A percentile compares a stretch with the other conserved stretches of the same genome.
phyloP scores from a whole-genome alignment of 2,329 filamentous ascomycete genomes.

The Teratosphaeriaceae sp. region DNA sequence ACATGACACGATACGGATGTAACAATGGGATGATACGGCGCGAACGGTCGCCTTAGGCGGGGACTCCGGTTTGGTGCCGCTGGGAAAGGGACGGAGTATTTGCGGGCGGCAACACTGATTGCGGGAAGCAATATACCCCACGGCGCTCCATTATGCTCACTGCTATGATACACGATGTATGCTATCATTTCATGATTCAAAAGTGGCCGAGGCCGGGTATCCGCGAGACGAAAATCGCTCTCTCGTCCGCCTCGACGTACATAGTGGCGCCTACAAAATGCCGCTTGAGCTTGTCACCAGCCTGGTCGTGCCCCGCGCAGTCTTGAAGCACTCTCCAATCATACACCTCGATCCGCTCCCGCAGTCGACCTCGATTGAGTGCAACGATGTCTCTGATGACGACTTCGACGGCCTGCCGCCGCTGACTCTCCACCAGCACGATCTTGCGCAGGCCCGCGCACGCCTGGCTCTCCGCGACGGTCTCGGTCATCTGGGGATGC shows the following conservation, averaged over 20 bases:
- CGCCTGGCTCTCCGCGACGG: conserved; percentile 27
- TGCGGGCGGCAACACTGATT: too few relatives aligned
- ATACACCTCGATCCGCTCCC: conserved; percentile 24
- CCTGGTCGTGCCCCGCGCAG: conserved; percentile 14
- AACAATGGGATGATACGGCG: not conserved
- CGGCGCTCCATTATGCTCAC: too few relatives aligned
- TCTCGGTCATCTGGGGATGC: conserved; percentile 12
- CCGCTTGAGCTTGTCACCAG: conserved; percentile 7
- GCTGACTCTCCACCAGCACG: conserved; percentile 25
- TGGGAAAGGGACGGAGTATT: too few relatives aligned
- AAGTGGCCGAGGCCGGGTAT: conserved; percentile 5
- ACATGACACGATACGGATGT: not conserved
- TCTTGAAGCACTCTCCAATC: conserved; percentile 28
- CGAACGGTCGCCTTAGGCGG: not conserved
- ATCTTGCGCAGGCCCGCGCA: conserved; percentile 26
- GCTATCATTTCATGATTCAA: too few relatives aligned
- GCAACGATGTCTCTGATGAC: conserved; percentile 14
- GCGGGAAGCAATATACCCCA: too few relatives aligned
- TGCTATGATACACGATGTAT: too few relatives aligned
- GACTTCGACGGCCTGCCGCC: conserved; percentile 11
- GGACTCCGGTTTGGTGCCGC: too few relatives aligned
- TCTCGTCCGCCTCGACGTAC: conserved; percentile 17
- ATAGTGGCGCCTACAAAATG: conserved; percentile 24
- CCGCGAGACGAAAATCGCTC: conserved; percentile 17
- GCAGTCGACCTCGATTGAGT: conserved; percentile 19